Conservation (phyloP, 305 asterid species). For the Fraxinus ornus region DNA sequence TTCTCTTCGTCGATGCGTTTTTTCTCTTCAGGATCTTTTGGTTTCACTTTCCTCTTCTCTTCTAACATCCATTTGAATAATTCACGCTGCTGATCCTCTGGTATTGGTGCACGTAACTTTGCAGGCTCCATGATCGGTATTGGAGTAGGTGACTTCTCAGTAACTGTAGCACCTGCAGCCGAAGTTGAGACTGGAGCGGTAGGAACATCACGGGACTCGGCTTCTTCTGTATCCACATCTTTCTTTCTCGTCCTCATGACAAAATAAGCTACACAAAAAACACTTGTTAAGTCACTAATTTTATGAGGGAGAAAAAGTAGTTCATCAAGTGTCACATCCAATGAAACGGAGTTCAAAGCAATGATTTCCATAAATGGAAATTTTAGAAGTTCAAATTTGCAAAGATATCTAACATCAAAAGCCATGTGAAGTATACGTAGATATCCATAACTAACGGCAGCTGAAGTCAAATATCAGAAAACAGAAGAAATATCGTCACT, state of each 20-base stretch:
- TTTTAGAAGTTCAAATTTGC: not conserved
- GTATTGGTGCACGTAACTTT: conserved; percentile 55
- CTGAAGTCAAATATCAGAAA: not conserved
- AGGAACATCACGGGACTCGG: conserved; percentile 35
- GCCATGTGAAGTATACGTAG: not conserved
- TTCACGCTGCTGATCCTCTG: conserved; percentile 68
- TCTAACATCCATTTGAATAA: conserved; percentile 80
- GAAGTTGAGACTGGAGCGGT: conserved; percentile 39
- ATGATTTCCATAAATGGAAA: not conserved
- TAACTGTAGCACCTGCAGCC: conserved; percentile 32
- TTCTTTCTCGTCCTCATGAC: conserved; percentile 53
- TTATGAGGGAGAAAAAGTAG: not conserved
- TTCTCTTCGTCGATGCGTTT: conserved; percentile 82
- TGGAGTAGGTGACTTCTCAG: conserved; percentile 33
- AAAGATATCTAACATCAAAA: not conserved
- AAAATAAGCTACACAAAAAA: conserved; percentile 56
- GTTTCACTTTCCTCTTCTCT: conserved; percentile 77
- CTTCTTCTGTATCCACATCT: conserved; percentile 36
- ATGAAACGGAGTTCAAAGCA: not conserved
- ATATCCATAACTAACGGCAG: not conserved
- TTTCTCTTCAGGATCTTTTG: conserved; percentile 68
- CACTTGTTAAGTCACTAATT: not conserved
- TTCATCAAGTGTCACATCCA: not conserved
- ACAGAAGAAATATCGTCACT: not conserved
- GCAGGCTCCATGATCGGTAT: conserved; percentile 35